Conservation (phyloP, 2,329 filamentous ascomycete species). For the Ophiosphaerella narmari region DNA sequence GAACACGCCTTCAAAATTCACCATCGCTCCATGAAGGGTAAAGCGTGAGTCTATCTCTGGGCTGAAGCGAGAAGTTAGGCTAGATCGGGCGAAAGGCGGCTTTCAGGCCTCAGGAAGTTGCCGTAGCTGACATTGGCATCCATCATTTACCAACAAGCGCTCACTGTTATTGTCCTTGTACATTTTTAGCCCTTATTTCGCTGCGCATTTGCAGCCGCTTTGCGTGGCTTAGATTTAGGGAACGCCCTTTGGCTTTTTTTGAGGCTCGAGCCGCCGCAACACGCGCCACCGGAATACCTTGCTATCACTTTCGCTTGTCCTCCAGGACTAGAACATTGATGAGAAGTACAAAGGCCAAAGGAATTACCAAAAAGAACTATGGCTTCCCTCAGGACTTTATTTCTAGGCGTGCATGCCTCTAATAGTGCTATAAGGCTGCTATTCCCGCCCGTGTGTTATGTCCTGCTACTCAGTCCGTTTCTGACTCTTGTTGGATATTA, state of each 20-base stretch:
- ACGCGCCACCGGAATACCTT: too few species aligned
- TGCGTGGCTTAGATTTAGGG: background rate
- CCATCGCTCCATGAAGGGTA: background rate
- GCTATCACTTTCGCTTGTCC: background rate
- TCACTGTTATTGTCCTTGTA: constrained; percentile 4
- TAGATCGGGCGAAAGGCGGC: constrained; percentile 5
- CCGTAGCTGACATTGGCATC: background rate
- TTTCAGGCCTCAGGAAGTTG: constrained; percentile 2
- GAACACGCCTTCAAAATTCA: constrained; percentile 3
- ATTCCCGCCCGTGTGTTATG: constrained; percentile 42
- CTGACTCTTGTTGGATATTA: constrained; percentile 24
- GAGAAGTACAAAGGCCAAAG: background rate
- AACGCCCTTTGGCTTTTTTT: background rate
- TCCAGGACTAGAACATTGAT: background rate
- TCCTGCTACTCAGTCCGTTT: constrained; percentile 38
- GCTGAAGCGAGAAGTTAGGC: background rate
- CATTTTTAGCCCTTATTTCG: background rate
- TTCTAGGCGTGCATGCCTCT: constrained; percentile 40
- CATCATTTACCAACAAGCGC: background rate
- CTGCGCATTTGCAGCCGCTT: background rate
- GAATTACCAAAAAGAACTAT: constrained; percentile 18
- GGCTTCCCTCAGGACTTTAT: constrained; percentile 38
- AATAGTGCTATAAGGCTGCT: constrained; percentile 38
- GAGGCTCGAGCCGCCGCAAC: constrained; percentile 5
- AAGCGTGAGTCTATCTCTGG: background rate